phyloP scores from a whole-genome alignment of 768 basidiomycete genomes.

The Rhizopogon vulgaris region DNA sequence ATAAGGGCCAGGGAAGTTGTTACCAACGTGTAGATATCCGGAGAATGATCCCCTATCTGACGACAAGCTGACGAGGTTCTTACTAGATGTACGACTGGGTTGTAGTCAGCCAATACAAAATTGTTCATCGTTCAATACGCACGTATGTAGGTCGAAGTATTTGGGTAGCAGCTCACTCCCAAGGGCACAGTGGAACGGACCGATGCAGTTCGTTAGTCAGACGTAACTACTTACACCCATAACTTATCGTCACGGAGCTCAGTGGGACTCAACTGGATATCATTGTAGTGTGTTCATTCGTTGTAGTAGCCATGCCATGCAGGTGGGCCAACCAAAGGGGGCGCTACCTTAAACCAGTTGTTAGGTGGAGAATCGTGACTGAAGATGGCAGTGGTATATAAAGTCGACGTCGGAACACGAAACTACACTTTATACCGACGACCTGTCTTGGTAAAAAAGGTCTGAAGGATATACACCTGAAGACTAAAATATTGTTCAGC shows the following conservation, averaged over 20 bases:
- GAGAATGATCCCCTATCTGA: background rate
- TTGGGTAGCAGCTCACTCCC: no score
- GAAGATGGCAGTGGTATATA: background rate
- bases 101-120: no score
- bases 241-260: background rate
- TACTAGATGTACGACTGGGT: no score
- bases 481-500: constrained; percentile 39
- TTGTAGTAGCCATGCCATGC: background rate
- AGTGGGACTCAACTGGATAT: background rate
- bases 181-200: no score
- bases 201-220: no score
- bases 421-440: constrained; percentile 80
- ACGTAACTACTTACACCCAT: background rate
- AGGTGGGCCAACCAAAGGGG: background rate
- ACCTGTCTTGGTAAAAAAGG: constrained; percentile 94
- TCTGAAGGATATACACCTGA: constrained; percentile 90
- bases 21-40: constrained; percentile 28
- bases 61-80: no score
- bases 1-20: constrained; percentile 23
- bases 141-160: no score
- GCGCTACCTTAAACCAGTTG: no score
- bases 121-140: no score
- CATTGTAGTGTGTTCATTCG: background rate
- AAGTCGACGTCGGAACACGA: background rate
- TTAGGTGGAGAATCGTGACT: background rate